These are phyloP conservation scores for Coelastrella sp. DNA, from an alignment of 139 green algal genomes.

Conservation along the genomic window DNA sequence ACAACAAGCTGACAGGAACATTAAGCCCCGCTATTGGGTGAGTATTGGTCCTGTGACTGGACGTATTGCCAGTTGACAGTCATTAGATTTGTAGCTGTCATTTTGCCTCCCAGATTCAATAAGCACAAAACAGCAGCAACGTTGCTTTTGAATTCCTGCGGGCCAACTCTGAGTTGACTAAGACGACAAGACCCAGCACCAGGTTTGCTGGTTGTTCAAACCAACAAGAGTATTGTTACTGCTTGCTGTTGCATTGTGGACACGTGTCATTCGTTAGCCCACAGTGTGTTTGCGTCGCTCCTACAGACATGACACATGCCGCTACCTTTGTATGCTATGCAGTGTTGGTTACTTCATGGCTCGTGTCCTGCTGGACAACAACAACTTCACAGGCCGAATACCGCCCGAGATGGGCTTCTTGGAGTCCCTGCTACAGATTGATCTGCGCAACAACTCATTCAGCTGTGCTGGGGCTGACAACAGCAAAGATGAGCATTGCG, in stretches of 20 bases:
- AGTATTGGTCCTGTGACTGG: background rate
- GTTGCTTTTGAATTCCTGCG: no score
- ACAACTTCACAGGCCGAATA: background rate
- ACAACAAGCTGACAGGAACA: constrained; percentile 35
- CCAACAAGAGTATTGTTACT: no score
- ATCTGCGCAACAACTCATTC: background rate
- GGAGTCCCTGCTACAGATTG: background rate
- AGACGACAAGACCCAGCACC: no score
- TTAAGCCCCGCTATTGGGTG: background rate
- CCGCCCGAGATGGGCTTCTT: constrained; percentile 7
- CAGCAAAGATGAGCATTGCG: background rate
- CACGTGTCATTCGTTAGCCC: no score
- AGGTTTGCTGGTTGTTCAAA: no score
- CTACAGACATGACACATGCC: no score
- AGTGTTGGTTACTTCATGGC: background rate
- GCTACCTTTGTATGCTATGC: no score
- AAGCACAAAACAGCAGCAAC: no score
- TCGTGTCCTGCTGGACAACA: background rate
- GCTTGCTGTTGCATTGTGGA: no score
- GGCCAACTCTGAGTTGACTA: no score
- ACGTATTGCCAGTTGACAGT: background rate
- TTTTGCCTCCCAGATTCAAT: no score
- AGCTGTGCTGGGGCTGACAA: background rate
- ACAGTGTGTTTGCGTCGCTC: no score
- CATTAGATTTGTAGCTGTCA: background rate